These are phyloP conservation scores for Pyricularia sp. DNA, from an alignment of 2,329 filamentous ascomycete genomes.

Conservation along the genomic window DNA sequence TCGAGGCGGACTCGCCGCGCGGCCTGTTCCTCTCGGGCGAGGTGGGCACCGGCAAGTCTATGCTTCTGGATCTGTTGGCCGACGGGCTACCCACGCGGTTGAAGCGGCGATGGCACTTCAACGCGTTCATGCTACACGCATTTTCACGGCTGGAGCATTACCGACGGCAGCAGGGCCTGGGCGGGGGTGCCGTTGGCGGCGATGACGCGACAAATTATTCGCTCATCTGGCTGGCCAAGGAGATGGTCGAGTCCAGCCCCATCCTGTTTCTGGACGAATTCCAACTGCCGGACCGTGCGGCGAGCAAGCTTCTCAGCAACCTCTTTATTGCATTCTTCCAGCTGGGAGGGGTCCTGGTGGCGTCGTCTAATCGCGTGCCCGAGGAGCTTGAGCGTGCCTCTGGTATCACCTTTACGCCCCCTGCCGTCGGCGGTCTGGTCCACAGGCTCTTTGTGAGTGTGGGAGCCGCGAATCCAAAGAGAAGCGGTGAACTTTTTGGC, in stretches of 20 bases:
- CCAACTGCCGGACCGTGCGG: slow-evolving; percentile 64
- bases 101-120: slow-evolving; percentile 71
- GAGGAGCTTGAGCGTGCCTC: slow-evolving; percentile 67
- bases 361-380: slow-evolving; percentile 72
- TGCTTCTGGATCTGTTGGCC: slow-evolving; percentile 74
- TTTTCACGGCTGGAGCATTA: slow-evolving; percentile 59
- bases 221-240: slow-evolving; percentile 59
- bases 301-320: slow-evolving; percentile 67
- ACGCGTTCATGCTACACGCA: slow-evolving; percentile 72
- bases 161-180: slow-evolving; percentile 20
- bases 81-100: slow-evolving; percentile 60
- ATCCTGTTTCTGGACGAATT: slow-evolving; percentile 77
- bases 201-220: slow-evolving; percentile 43
- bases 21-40: slow-evolving; percentile 70
- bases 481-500: slow-evolving; percentile 36
- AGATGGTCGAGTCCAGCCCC: slow-evolving; percentile 60
- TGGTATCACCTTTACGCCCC: slow-evolving; percentile 52
- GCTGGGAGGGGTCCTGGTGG: slow-evolving; percentile 65
- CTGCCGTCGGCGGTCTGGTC: slow-evolving; percentile 38
- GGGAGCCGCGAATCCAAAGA: slow-evolving; percentile 19
- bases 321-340: slow-evolving; percentile 73
- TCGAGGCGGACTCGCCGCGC: slow-evolving; percentile 57
- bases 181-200: neutral
- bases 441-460: slow-evolving; percentile 19
- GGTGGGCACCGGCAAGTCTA: slow-evolving; percentile 72